A percentile compares a stretch with the other conserved stretches of the same genome.
These are phyloP conservation scores for Boechera stricta DNA, from an alignment of 345 rosid species.

Conservation along the genomic window DNA sequence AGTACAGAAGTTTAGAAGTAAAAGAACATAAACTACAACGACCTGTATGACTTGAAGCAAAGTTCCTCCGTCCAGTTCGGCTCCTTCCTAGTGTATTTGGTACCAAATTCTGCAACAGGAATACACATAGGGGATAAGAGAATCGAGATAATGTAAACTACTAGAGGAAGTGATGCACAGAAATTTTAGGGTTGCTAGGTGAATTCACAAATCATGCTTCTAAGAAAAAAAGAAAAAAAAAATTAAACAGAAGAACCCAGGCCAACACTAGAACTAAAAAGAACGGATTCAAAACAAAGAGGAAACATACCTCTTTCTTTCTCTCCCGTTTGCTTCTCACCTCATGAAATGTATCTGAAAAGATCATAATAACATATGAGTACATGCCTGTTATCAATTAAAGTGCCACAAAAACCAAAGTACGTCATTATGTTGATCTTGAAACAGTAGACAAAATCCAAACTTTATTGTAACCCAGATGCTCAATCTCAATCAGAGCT, in stretches of 20 bases:
- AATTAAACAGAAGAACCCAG: not conserved
- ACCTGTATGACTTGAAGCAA: conserved; percentile 47
- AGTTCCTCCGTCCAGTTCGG: conserved; percentile 57
- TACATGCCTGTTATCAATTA: not conserved
- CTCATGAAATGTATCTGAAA: conserved; percentile 88
- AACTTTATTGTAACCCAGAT: not conserved
- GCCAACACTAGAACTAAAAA: not conserved
- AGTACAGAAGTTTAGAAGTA: not conserved
- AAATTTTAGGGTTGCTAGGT: not conserved
- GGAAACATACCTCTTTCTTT: conserved; percentile 66
- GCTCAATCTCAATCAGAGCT: not conserved
- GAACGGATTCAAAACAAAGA: not conserved
- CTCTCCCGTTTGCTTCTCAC: conserved; percentile 71
- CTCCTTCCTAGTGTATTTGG: conserved; percentile 51
- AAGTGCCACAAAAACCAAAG: too few species aligned
- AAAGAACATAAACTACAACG: conserved; percentile 42
- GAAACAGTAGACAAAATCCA: conserved; percentile 5
- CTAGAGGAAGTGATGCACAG: not conserved
- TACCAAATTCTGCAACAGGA: conserved; percentile 48
- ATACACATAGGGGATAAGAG: not conserved
- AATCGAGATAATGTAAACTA: not conserved
- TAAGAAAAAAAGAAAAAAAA: not conserved
- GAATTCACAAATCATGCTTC: conserved; percentile 18
- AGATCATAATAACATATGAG: not conserved
- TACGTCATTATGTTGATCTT: not conserved